A percentile compares a stretch with the other conserved stretches of the same genome.
phyloP scores from a whole-genome alignment of 495 filamentous ascomycete genomes.

The Barbatosphaeria neglecta region DNA sequence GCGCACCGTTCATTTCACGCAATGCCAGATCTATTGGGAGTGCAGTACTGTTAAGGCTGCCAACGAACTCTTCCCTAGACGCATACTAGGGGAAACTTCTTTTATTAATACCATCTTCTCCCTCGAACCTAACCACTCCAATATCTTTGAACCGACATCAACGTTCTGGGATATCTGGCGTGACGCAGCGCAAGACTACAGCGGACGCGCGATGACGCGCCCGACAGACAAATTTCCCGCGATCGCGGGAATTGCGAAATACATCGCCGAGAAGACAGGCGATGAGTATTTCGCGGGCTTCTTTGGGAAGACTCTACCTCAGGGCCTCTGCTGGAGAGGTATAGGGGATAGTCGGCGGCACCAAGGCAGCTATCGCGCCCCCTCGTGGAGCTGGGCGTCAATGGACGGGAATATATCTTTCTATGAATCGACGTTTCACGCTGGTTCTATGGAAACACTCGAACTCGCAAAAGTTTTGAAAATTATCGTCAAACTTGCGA shows the following conservation, averaged over 20 bases:
- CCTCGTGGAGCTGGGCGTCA: neutral
- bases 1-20: constrained; percentile 21
- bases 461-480: neutral
- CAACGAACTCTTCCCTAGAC: neutral
- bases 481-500: neutral
- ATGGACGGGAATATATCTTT: neutral
- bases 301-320: neutral
- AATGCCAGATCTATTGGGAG: constrained; percentile 19
- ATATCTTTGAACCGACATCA: neutral
- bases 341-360: neutral
- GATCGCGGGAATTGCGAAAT: neutral
- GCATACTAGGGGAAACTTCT: neutral
- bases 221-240: neutral
- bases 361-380: neutral
- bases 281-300: neutral
- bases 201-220: neutral
- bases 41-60: constrained; percentile 4
- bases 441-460: too few relatives aligned
- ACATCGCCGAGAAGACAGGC: neutral
- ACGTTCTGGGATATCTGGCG: neutral
- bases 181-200: neutral
- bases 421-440: too few relatives aligned
- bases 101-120: neutral
- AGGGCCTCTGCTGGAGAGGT: neutral
- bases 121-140: neutral